phyloP scores from a whole-genome alignment of 768 basidiomycete genomes.

The Hydnomerulius pinastri region DNA sequence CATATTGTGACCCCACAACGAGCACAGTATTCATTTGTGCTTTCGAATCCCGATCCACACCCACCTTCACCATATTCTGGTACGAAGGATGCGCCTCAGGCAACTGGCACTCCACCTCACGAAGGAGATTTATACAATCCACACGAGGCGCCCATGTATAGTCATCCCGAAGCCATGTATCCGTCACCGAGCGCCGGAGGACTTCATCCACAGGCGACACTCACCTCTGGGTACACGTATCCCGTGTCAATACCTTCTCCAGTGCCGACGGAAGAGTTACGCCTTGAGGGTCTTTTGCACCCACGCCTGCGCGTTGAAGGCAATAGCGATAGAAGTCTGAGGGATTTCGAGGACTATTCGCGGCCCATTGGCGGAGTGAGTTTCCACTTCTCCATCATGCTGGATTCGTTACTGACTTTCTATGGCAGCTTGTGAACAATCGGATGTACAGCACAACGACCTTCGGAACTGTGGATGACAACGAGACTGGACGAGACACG shows the following conservation, averaged over 20 bases:
- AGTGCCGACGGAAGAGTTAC: constrained; percentile 27
- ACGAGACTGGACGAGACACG: constrained; percentile 13
- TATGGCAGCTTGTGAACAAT: constrained; percentile 30
- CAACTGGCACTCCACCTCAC: not conserved
- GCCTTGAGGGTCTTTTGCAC: constrained; percentile 31
- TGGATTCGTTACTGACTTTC: not conserved
- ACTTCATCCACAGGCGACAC: not conserved
- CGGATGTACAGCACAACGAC: constrained; percentile 34
- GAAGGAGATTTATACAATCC: constrained; percentile 1
- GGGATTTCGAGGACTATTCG: constrained; percentile 36
- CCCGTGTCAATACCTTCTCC: constrained; percentile 19
- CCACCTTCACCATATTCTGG: constrained; percentile 21
- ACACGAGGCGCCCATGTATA: not conserved
- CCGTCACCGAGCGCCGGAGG: not conserved
- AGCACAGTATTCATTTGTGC: constrained; percentile 30
- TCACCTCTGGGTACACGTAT: constrained; percentile 7
- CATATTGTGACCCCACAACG: constrained; percentile 17
- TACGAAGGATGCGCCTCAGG: not conserved
- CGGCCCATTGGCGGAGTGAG: constrained; percentile 34
- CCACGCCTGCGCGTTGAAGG: constrained; percentile 27
- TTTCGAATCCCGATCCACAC: constrained; percentile 33
- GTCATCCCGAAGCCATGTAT: not conserved
- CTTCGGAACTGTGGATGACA: constrained; percentile 30
- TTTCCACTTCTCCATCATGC: not conserved
- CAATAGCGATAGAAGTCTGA: constrained; percentile 26